These are phyloP conservation scores for Arctium lappa DNA, from an alignment of 129 eudicot species.

Conservation along the genomic window DNA sequence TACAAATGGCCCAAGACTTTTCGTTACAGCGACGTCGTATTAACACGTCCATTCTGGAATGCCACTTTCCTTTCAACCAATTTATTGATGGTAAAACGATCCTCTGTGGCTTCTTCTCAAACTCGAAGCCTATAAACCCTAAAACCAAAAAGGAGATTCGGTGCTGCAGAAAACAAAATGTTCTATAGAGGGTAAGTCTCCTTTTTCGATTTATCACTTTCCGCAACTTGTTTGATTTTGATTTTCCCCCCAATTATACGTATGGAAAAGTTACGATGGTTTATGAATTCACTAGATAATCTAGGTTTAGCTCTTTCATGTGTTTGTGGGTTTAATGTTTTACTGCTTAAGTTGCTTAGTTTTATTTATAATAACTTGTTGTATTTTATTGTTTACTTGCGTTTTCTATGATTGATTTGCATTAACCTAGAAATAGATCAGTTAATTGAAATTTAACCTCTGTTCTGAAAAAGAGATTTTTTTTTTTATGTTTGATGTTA, in stretches of 20 bases:
- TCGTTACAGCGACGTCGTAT: not conserved
- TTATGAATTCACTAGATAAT: not conserved
- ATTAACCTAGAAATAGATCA: slow-evolving; percentile 14
- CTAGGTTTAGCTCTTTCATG: slow-evolving; percentile 1
- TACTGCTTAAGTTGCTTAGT: not conserved
- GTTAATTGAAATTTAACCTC: not conserved
- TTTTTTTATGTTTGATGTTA: not conserved
- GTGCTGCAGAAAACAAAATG: slow-evolving; percentile 20
- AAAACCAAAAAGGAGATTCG: slow-evolving; percentile 9
- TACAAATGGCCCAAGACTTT: not conserved
- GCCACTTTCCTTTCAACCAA: slow-evolving; percentile 1
- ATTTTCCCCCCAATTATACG: not conserved
- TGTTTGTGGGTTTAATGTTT: not conserved
- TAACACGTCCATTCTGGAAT: slow-evolving; percentile 3
- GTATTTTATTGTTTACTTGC: not conserved
- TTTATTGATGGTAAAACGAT: not conserved
- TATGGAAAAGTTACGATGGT: not conserved
- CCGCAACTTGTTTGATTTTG: not conserved
- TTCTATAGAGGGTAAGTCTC: slow-evolving; percentile 53
- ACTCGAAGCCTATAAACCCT: slow-evolving; percentile 29
- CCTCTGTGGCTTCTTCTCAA: slow-evolving; percentile 13
- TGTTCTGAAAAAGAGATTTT: not conserved
- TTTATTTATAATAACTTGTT: not conserved
- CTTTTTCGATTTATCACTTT: not conserved
- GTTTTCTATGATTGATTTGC: slow-evolving; percentile 6